Conservation (phyloP, 805 yeast genomes). For the Pichia heedii region DNA sequence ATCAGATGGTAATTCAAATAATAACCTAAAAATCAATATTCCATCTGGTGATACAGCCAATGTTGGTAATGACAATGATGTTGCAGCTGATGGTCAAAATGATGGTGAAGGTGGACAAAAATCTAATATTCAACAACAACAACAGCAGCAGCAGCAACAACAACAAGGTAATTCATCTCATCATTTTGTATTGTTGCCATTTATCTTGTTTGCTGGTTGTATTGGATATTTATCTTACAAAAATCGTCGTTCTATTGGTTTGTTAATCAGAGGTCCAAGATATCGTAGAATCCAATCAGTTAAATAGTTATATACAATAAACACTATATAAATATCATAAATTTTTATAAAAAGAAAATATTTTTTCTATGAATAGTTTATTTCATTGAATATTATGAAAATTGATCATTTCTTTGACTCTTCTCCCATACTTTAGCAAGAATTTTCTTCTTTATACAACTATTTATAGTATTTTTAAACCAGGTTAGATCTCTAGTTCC, state of each 20-base stretch:
- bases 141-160: too few relatives aligned
- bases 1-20: neutral
- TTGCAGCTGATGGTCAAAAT: too few relatives aligned
- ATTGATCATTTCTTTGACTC: neutral
- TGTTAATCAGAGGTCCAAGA: conserved; percentile 22
- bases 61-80: neutral
- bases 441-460: neutral
- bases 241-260: conserved; percentile 15
- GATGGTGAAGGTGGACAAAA: too few relatives aligned
- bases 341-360: too few relatives aligned
- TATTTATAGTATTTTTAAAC: conserved; percentile 3
- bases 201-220: conserved; percentile 8
- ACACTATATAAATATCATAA: too few relatives aligned
- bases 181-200: conserved; percentile 13
- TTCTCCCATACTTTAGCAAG: conserved; percentile 4
- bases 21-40: neutral
- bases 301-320: neutral
- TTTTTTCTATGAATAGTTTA: neutral
- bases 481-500: conserved; percentile 10
- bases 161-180: conserved; percentile 6
- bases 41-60: neutral
- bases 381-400: neutral
- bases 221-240: conserved; percentile 11
- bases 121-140: too few relatives aligned
- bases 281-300: conserved; percentile 19